Evolutionary conservation across 768 basidiomycete species (phyloP), one percentile per base, ranked within the genome.

Genomic region (Peribolospora kevripleyi): DNA sequence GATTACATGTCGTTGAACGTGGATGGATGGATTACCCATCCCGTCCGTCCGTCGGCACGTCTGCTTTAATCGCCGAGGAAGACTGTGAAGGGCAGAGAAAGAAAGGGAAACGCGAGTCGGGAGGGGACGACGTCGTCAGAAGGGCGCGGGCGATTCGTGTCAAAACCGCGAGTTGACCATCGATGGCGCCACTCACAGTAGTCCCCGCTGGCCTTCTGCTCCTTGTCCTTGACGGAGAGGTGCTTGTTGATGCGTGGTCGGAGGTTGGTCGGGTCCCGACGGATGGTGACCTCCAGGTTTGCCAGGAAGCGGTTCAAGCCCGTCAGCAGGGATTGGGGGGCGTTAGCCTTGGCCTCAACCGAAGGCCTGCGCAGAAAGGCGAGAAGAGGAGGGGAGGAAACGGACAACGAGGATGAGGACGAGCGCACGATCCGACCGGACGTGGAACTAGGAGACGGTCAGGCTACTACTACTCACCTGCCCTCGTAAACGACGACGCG

Each of bases 221-320:
- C 68, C 55, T 65, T 66, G 59, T 72, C 71, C 59, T 70, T 68
- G 56, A 69, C 60, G 55, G 69, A 70, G 59, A 68, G 67, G 59
- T 67, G 60, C 66, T 72, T 72, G 68, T 72, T 72, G 65, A 71
- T 69, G 37, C 60, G 55, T 6, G 59, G 62, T 25, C 60, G 49
- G 54, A 50, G 52, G 51, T 48, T 41, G 45, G 52, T 11, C 8
- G 91, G 93, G 69, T 98, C 93, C 62, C 93, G 80, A 57, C 93
- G 76, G 80, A 97, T 97, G 1, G 93, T 97, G 67, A 97, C 91
- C 69, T 97, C 87, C 10, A 98, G 73, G 8, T 83, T 86, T 1
- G 84, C 82, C 56, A 98, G 70, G 78, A 98, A 98, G 62, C 81
- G 80, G 73, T 98, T 97, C 90, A 98, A 95, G 39, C 93, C 93